Evolutionary conservation across 257 asterid species (phyloP).

Genomic region (Vinca minor): DNA sequence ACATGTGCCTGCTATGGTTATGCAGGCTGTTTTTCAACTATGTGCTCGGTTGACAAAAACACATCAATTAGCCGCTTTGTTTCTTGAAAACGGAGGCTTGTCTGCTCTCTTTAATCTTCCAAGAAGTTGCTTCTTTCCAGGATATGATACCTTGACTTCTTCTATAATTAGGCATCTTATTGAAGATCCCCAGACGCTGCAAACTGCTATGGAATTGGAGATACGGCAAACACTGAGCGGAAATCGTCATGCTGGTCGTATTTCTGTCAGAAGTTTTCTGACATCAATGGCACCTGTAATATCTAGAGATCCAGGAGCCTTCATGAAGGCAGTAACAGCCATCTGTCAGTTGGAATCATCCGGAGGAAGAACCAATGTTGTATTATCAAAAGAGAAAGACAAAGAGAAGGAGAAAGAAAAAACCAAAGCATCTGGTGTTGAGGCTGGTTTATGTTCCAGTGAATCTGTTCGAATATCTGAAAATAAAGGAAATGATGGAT

Average conservation of each 20-base stretch:
- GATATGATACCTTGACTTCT: slow-evolving; percentile 88
- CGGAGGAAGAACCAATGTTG: slow-evolving; percentile 74
- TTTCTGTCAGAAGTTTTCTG: slow-evolving; percentile 63
- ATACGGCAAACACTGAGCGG: slow-evolving; percentile 82
- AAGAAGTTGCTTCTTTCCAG: slow-evolving; percentile 81
- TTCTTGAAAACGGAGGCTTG: slow-evolving; percentile 85
- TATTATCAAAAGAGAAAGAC: slow-evolving; percentile 61
- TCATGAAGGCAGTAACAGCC: slow-evolving; percentile 76
- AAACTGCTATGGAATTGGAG: slow-evolving; percentile 97
- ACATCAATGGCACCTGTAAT: slow-evolving; percentile 93
- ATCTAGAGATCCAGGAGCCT: slow-evolving; percentile 84
- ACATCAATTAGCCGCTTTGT: slow-evolving; percentile 65
- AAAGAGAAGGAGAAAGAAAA: slow-evolving; percentile 74
- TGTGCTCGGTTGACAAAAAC: slow-evolving; percentile 93
- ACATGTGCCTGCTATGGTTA: slow-evolving; percentile 63
- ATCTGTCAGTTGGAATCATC: slow-evolving; percentile 89
- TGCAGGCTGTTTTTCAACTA: slow-evolving; percentile 93
- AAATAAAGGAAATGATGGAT: slow-evolving; percentile 65
- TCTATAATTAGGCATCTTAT: slow-evolving; percentile 88
- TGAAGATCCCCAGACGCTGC: slow-evolving; percentile 96
- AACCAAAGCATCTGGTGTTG: slow-evolving; percentile 43
- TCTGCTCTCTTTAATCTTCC: slow-evolving; percentile 82
- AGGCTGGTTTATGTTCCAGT: slow-evolving; percentile 49
- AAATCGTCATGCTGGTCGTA: slow-evolving; percentile 71
- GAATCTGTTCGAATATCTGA: slow-evolving; percentile 63